These are phyloP conservation scores for Juglanconis sp. DNA, from an alignment of 2,329 filamentous ascomycete genomes.

Conservation along the genomic window DNA sequence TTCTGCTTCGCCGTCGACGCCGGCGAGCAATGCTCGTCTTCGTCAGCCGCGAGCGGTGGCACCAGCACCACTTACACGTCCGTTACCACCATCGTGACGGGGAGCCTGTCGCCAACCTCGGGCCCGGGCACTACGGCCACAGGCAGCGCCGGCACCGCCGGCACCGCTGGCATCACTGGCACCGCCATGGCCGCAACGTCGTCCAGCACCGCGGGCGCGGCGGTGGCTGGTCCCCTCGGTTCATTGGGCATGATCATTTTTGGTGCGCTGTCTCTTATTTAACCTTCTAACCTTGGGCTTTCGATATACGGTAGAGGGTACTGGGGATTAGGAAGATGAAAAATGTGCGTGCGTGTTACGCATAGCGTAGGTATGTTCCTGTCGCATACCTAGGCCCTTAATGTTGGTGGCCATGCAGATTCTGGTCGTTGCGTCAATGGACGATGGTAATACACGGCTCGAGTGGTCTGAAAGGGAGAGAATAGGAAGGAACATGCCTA, in stretches of 20 bases:
- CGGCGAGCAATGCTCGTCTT: constrained; percentile 7
- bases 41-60: neutral
- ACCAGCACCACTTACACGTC: neutral
- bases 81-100: neutral
- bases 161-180: neutral
- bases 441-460: too few species aligned
- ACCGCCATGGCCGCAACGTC: constrained; percentile 6
- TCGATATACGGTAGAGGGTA: neutral
- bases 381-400: too few species aligned
- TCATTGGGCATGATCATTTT: constrained; percentile 5
- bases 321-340: neutral
- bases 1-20: constrained; percentile 12
- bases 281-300: neutral
- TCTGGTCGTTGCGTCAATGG: too few species aligned
- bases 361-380: too few species aligned
- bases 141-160: neutral
- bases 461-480: too few species aligned
- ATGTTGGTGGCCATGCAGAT: too few species aligned
- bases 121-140: neutral
- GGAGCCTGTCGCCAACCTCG: neutral
- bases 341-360: neutral
- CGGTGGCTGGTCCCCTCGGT: neutral
- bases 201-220: constrained; percentile 1
- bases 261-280: constrained; percentile 2
- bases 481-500: too few species aligned